Base-by-base conservation (phyloP, 2,329 filamentous ascomycete species). In the Aspergillus calidoustus region DNA sequence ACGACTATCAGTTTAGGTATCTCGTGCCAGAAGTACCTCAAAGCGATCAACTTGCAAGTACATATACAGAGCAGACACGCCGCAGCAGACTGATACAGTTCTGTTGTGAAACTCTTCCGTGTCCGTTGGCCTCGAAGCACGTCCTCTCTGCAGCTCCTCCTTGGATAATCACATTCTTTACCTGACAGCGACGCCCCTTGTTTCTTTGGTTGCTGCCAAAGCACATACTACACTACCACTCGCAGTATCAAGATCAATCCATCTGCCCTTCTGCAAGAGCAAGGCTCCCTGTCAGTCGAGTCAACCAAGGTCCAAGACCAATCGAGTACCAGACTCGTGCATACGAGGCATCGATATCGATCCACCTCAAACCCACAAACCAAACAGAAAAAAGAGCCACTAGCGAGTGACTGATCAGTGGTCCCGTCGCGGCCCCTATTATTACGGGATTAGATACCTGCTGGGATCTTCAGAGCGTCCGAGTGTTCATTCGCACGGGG, bases 381-480 rank as follows among this genome's bases (percentile, higher is more conserved):
- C 44, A 56, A 54, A 44, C 54, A 55, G 51, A 64, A 50, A 53
- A 43, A 49, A 49, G 48, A 54, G 52, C 53, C 54, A 62, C 57
- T 61, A 66, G 60, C 41, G 61, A 62, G 34, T 41, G 22, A 44
- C 47, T 43, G 46, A 57, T 49, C 38, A 62, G 57, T 61, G 61
- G 58, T 59, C 64, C 59, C 64, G 59, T 65, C 60, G 31, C 65
- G 54, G 63, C 62, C 65, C 64, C 64, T 58, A 60, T 64, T 64
- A 62, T 58, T 66, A 61, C 61, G 52, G 59, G 56, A 60, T 41
- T 41, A 19, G 19, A 19, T 19, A 15, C 34, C 34, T 41, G 9
- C 52, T 54, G 52, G 30, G 52, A 23, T 54, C 23, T 28, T 44
- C 38, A 30, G n/a, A 23, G 28, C 22, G 38, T 38, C 28, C 50